Conservation (phyloP, 805 yeast genomes). For the Candida ortonii region DNA sequence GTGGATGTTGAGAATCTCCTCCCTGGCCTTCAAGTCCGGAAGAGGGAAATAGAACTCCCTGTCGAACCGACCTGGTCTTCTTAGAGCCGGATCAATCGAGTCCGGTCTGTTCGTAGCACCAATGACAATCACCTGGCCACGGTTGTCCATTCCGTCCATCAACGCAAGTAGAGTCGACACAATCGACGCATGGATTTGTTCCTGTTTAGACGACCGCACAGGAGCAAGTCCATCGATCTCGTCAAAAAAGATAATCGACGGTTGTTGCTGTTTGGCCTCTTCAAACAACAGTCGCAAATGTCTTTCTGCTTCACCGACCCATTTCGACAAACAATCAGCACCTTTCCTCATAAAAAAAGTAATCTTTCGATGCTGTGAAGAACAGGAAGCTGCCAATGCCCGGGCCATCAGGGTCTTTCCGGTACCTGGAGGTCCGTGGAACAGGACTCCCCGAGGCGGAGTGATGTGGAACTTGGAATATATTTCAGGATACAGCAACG, state of each 20-base stretch:
- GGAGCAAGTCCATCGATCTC: slow-evolving; percentile 99
- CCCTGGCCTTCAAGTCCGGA: slow-evolving; percentile 79
- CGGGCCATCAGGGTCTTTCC: slow-evolving; percentile 98
- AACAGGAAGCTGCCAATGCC: slow-evolving; percentile 93
- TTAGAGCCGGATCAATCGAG: slow-evolving; percentile 94
- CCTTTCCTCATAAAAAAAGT: slow-evolving; percentile 98
- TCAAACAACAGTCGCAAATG: slow-evolving; percentile 87
- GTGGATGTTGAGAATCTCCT: slow-evolving; percentile 77
- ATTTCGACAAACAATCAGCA: slow-evolving; percentile 92
- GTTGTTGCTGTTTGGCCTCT: slow-evolving; percentile 95
- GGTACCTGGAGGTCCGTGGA: slow-evolving; percentile 99
- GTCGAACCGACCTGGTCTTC: slow-evolving; percentile 97
- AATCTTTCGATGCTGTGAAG: slow-evolving; percentile 78
- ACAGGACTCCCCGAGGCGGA: slow-evolving; percentile 95
- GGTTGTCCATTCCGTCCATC: slow-evolving; percentile 99
- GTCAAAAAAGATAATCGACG: slow-evolving; percentile 93
- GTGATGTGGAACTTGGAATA: slow-evolving; percentile 86
- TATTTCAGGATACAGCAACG: slow-evolving; percentile 88
- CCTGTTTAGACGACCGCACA: slow-evolving; percentile 94
- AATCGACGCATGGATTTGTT: slow-evolving; percentile 96
- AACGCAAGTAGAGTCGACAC: slow-evolving; percentile 92
- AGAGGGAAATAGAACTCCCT: slow-evolving; percentile 94
- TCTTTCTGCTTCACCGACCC: slow-evolving; percentile 99
- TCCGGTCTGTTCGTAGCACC: slow-evolving; percentile 99
- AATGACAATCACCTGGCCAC: slow-evolving; percentile 96